Evolutionary conservation across 805 yeast genomes (phyloP), one percentile per base, ranked within the genome.

Genomic region (Kurtzmaniella fragi): DNA sequence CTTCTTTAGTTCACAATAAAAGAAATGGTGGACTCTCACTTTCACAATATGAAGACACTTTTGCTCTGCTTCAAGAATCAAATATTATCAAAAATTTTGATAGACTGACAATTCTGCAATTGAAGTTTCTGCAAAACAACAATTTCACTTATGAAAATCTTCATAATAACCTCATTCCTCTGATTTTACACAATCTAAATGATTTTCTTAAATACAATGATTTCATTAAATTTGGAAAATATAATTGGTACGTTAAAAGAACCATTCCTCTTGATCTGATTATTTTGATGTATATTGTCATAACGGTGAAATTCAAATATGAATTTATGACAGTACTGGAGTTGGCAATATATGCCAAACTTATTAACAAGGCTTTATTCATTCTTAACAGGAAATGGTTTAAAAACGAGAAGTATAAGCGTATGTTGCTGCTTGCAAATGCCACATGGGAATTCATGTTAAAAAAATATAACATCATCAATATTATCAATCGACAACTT

Each of bases 181-280:
- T 80, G 1, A 64, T 78, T 9, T 49, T 78, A 33, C 83, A 78
- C 47, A 77, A 75, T 45, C 56, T 78, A 45, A 73, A 74, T 47
- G 77, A 75, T 42, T 78, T 78, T 48, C 56, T 75, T 42, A 71
- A 73, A 50, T 69, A 73, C 45, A 71, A 73, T 41, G 74, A 75
- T 45, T 74, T 73, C 47, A 67, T 71, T 41, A 67, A 71, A 37
- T 75, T 71, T 50, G 77, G 77, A 5, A 67, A 71, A 40, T 78
- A 64, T 53, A 78, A 78, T 47, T 78, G 84, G 84, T 78, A 77
- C 45, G 66, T 78, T 35, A 71, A 78, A 49, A 63, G 80, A 33
- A 75, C 77, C n/a, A 69, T 78, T 35, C 84, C 84, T 2, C 62
- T 78, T 37, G 82, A 78, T 54, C 76, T 80, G 6, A 67, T 78